These are phyloP conservation scores for Cymbopogon citratus DNA, from an alignment of 176 grass and related monocot species.

Conservation along the genomic window DNA sequence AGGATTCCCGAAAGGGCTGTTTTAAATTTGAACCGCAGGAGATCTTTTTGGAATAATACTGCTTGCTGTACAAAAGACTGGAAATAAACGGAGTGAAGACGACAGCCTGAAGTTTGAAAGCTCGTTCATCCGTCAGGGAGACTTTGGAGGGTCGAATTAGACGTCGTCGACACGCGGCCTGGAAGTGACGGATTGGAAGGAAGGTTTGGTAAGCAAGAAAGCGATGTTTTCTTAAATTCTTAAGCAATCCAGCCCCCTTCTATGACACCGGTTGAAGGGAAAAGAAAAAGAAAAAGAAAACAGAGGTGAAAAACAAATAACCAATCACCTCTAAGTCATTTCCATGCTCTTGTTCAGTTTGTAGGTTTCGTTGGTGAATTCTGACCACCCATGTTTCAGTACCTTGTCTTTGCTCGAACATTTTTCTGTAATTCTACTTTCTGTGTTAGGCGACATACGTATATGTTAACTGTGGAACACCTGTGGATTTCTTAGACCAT, in stretches of 20 bases:
- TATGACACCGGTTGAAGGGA: not conserved
- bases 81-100: not conserved
- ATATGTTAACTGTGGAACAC: too few relatives aligned
- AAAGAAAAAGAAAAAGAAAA: too few relatives aligned
- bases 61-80: not conserved
- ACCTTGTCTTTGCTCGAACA: too few relatives aligned
- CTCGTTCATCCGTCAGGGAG: not conserved
- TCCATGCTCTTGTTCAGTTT: too few relatives aligned
- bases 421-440: too few relatives aligned
- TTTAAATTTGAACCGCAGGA: not conserved
- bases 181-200: not conserved
- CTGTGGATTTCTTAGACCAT: too few relatives aligned
- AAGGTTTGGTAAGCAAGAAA: conserved; percentile 10
- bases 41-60: not conserved
- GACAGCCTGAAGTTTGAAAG: conserved; percentile 3
- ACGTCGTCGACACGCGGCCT: conserved; percentile 8
- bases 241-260: not conserved
- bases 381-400: too few relatives aligned
- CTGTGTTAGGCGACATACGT: too few relatives aligned
- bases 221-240: not conserved
- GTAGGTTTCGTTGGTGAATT: too few relatives aligned
- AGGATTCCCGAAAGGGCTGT: not conserved
- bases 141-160: not conserved
- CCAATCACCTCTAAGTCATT: too few relatives aligned
- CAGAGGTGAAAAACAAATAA: not conserved